These are phyloP conservation scores for Sugiyamaella paludigena DNA, from an alignment of 1,139 yeast species.

Conservation along the genomic window DNA sequence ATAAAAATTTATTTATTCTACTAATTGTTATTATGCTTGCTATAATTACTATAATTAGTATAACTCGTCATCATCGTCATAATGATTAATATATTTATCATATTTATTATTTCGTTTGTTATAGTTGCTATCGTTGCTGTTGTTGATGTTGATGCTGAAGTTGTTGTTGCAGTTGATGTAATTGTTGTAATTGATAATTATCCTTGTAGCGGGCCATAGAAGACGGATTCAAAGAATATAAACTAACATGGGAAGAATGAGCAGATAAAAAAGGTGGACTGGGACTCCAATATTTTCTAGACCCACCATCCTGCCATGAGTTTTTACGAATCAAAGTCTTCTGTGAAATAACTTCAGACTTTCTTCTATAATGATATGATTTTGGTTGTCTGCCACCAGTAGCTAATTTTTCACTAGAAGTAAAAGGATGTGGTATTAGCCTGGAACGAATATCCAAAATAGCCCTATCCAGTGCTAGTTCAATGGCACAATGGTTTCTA, in stretches of 20 bases:
- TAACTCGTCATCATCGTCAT: too few species aligned
- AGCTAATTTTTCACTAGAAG: constrained; percentile 6
- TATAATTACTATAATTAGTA: too few species aligned
- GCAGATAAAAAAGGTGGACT: constrained; percentile 19
- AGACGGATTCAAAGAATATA: constrained; percentile 16
- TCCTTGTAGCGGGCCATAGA: constrained; percentile 15
- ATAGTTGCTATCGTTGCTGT: too few species aligned
- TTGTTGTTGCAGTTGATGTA: too few species aligned
- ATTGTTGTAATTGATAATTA: neutral
- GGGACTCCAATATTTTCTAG: constrained; percentile 20
- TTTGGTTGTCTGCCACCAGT: constrained; percentile 11
- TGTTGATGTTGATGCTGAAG: too few species aligned
- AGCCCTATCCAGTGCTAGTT: constrained; percentile 79
- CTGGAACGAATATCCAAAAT: constrained; percentile 67
- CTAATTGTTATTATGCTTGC: too few species aligned
- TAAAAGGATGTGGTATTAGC: constrained; percentile 43
- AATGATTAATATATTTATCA: too few species aligned
- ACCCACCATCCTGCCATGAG: constrained; percentile 18
- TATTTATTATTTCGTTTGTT: too few species aligned
- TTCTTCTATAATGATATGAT: constrained; percentile 17
- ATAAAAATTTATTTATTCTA: too few species aligned
- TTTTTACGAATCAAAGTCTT: constrained; percentile 15
- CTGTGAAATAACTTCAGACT: constrained; percentile 17
- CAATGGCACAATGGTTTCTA: constrained; percentile 84
- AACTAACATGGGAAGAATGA: constrained; percentile 18